These are phyloP conservation scores for Funneliformis caledonium DNA, from an alignment of 371 early-diverging fungal genomes.

Conservation along the genomic window DNA sequence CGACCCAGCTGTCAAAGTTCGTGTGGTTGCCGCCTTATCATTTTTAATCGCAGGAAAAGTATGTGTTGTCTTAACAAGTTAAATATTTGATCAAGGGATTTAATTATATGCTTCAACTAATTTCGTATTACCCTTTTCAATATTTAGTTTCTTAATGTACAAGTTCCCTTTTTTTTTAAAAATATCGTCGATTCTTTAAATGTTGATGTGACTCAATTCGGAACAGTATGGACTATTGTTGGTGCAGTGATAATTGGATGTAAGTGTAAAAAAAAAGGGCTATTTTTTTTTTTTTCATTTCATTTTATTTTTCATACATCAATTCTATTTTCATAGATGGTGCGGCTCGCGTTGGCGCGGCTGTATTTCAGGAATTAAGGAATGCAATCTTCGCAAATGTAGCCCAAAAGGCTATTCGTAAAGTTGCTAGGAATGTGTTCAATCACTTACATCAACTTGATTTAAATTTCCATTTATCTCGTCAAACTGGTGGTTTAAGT, in stretches of 20 bases:
- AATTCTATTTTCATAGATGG: conserved; percentile 62
- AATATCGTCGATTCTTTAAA: conserved; percentile 79
- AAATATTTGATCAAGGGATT: conserved; percentile 87
- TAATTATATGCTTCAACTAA: conserved; percentile 63
- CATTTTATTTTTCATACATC: not conserved
- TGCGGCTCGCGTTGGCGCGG: conserved; percentile 84
- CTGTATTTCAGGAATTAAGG: conserved; percentile 85
- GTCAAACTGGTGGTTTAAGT: conserved; percentile 94
- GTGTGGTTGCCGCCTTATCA: conserved; percentile 84
- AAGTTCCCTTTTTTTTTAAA: conserved; percentile 95
- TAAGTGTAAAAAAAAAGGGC: conserved; percentile 47
- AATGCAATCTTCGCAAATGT: conserved; percentile 95
- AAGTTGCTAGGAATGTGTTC: conserved; percentile 86
- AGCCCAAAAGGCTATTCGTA: conserved; percentile 93
- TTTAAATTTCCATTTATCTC: conserved; percentile 83
- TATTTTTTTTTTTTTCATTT: not conserved
- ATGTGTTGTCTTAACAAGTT: conserved; percentile 53
- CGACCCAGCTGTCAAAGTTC: conserved; percentile 73
- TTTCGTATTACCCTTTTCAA: conserved; percentile 64
- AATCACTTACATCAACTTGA: conserved; percentile 86
- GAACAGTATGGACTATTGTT: conserved; percentile 73
- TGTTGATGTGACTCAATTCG: conserved; percentile 56
- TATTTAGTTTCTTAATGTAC: conserved; percentile 88
- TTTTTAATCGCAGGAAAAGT: conserved; percentile 81
- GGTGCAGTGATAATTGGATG: conserved; percentile 90